Evolutionary conservation across 2,329 filamentous ascomycete species (phyloP).

Genomic region (Ophiostoma ips): DNA sequence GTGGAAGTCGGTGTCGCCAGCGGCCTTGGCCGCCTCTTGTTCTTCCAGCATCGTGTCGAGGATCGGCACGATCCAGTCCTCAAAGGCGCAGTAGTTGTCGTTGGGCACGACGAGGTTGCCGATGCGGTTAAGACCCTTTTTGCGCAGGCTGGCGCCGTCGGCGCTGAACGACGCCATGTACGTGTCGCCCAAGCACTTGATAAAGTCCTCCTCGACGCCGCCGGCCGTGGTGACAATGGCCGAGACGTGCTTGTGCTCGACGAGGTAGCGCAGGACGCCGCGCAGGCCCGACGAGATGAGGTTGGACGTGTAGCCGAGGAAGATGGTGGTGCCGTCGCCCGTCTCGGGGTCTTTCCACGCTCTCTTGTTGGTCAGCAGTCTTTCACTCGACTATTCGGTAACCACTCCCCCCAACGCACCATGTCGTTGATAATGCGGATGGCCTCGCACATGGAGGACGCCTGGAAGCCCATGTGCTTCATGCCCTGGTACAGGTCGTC

Average conservation of each 20-base stretch:
- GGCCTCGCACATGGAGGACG: conserved; percentile 66
- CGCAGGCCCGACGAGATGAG: conserved; percentile 91
- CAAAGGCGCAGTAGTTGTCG: conserved; percentile 92
- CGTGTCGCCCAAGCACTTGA: conserved; percentile 91
- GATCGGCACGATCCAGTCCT: conserved; percentile 95
- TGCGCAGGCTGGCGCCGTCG: conserved; percentile 61
- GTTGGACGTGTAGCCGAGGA: conserved; percentile 95
- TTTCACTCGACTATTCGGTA: too few species aligned
- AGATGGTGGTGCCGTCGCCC: conserved; percentile 73
- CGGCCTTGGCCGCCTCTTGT: conserved; percentile 52
- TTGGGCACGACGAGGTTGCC: conserved; percentile 94
- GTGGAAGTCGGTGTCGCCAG: conserved; percentile 49
- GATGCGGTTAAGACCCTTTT: conserved; percentile 84
- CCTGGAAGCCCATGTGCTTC: conserved; percentile 67
- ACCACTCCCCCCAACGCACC: conserved; percentile 45
- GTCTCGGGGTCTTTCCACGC: conserved; percentile 51
- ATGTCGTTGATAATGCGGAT: conserved; percentile 90
- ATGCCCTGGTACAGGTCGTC: conserved; percentile 73
- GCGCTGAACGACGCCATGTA: conserved; percentile 82
- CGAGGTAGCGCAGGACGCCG: conserved; percentile 82
- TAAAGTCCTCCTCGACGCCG: conserved; percentile 92
- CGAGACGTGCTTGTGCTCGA: conserved; percentile 83
- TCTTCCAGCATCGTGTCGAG: conserved; percentile 89
- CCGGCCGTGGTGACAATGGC: conserved; percentile 92
- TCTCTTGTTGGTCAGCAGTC: too few species aligned